Evolutionary conservation across 176 grass and related monocot species (phyloP).

Genomic region (Chloris gayana): DNA sequence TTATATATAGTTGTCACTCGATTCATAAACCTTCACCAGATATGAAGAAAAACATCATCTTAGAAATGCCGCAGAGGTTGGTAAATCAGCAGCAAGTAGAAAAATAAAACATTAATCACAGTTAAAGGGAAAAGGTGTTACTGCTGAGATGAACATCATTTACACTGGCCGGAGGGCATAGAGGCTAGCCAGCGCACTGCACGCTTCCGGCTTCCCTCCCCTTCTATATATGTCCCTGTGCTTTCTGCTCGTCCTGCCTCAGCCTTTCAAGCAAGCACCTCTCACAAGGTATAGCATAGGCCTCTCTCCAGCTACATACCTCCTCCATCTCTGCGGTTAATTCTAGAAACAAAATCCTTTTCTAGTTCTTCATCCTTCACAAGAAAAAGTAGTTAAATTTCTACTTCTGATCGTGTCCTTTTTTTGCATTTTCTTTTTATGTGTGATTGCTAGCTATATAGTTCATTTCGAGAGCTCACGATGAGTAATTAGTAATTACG

Average conservation of each 20-base stretch:
- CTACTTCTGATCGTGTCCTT: slow-evolving; percentile 33
- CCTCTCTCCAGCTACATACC: neutral
- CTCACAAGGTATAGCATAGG: slow-evolving; percentile 49
- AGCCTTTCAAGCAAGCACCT: slow-evolving; percentile 52
- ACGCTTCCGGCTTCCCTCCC: slow-evolving; percentile 38
- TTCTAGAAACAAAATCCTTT: slow-evolving; percentile 33
- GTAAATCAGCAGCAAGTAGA: neutral
- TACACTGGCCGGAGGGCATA: neutral
- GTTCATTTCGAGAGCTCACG: slow-evolving; percentile 27
- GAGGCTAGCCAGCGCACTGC: neutral
- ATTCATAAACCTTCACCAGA: neutral
- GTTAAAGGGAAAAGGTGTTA: slow-evolving; percentile 18
- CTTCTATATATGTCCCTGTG: slow-evolving; percentile 56
- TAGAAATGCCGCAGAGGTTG: too few species aligned
- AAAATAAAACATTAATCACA: neutral
- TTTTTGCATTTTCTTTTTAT: slow-evolving; percentile 23
- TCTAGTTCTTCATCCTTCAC: slow-evolving; percentile 38
- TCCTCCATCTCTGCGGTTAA: slow-evolving; percentile 36
- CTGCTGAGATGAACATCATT: slow-evolving; percentile 7
- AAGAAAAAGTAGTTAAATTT: slow-evolving; percentile 13
- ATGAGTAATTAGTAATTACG: neutral
- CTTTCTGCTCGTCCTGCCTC: slow-evolving; percentile 53
- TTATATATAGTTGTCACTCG: neutral
- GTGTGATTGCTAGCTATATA: slow-evolving; percentile 10
- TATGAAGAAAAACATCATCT: neutral